Percentiles rank a stretch among this genome's conserved stretches.
These are phyloP conservation scores for Annulohypoxylon moriforme DNA, from an alignment of 495 filamentous ascomycete species.

Conservation along the genomic window DNA sequence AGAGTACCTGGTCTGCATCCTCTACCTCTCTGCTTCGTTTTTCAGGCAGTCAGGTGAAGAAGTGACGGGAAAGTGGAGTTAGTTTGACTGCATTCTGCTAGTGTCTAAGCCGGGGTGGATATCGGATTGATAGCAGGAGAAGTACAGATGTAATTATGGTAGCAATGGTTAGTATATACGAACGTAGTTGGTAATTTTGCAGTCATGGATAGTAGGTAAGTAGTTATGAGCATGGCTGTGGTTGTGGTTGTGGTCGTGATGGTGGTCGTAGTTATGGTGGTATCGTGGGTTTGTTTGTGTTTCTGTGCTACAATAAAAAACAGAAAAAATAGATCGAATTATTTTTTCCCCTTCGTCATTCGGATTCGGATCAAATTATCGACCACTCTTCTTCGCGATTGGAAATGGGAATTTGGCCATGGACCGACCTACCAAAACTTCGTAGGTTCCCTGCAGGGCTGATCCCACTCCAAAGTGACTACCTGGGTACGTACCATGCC, in stretches of 20 bases:
- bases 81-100: conserved; percentile 34
- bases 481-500: conserved; percentile 19
- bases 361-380: conserved; percentile 32
- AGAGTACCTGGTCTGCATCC: conserved; percentile 33
- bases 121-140: conserved; percentile 18
- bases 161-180: background rate
- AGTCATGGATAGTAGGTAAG: background rate
- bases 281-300: conserved; percentile 16
- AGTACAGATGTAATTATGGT: background rate
- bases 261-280: background rate
- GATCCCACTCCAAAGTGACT: conserved; percentile 37
- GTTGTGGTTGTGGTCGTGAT: background rate
- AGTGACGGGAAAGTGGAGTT: conserved; percentile 39
- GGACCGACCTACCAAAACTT: conserved; percentile 8
- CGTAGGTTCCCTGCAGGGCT: conserved; percentile 34
- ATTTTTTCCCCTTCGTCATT: conserved; percentile 24
- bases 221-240: background rate
- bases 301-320: conserved; percentile 18
- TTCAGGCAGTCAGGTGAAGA: conserved; percentile 46
- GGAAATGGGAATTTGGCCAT: conserved; percentile 25
- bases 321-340: conserved; percentile 13
- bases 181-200: conserved; percentile 14
- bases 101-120: conserved; percentile 37
- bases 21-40: conserved; percentile 42
- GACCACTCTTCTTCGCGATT: conserved; percentile 17